A percentile compares a stretch with the other conserved stretches of the same genome.
phyloP scores from a whole-genome alignment of 2,329 filamentous ascomycete genomes.

The Alternaria tenuissima region DNA sequence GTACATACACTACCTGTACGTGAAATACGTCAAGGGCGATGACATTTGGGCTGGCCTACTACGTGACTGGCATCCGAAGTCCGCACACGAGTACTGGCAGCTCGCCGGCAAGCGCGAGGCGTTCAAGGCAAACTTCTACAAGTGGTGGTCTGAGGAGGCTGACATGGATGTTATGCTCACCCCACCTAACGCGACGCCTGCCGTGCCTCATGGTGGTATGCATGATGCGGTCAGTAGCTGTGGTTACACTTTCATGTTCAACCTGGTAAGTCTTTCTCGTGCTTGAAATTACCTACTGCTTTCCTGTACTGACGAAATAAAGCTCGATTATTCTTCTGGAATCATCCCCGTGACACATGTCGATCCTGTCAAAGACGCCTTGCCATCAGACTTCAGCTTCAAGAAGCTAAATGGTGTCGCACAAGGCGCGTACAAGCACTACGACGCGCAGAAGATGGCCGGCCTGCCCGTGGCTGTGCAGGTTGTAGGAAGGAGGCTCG shows the following conservation, averaged over 20 bases:
- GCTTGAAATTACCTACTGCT: background rate
- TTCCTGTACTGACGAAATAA: conserved; percentile 12
- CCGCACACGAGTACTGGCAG: conserved; percentile 81
- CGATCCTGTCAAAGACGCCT: conserved; percentile 71
- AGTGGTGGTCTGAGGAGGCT: conserved; percentile 77
- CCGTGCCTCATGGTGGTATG: conserved; percentile 87
- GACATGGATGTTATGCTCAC: conserved; percentile 80
- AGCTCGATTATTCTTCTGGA: conserved; percentile 86
- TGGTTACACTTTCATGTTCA: conserved; percentile 94
- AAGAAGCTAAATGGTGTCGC: conserved; percentile 79
- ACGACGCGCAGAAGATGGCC: conserved; percentile 83
- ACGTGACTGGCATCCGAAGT: conserved; percentile 75
- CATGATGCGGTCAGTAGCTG: conserved; percentile 83
- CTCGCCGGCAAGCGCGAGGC: conserved; percentile 78
- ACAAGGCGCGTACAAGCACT: conserved; percentile 83
- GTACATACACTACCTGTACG: conserved; percentile 87
- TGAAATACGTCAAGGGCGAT: conserved; percentile 83
- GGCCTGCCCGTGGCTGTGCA: conserved; percentile 88
- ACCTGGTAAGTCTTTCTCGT: conserved; percentile 67
- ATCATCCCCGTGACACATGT: conserved; percentile 88
- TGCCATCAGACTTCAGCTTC: conserved; percentile 68
- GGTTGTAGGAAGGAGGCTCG: conserved; percentile 77
- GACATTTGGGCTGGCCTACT: conserved; percentile 80
- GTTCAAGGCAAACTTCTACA: conserved; percentile 80
- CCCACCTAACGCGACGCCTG: conserved; percentile 89